Base-by-base conservation (phyloP, 2,329 filamentous ascomycete genomes). In the Trichophaea hybrida region DNA sequence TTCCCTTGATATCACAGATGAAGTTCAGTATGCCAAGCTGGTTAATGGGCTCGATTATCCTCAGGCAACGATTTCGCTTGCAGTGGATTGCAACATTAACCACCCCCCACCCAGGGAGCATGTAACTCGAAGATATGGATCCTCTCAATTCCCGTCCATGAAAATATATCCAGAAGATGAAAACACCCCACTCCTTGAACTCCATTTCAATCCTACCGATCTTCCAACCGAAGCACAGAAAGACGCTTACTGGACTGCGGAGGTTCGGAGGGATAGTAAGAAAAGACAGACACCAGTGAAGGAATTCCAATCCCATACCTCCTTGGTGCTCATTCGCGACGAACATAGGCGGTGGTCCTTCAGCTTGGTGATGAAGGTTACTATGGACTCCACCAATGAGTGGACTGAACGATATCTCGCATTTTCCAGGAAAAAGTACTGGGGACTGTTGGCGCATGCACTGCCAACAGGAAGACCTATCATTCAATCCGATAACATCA, bases 391-490 rank as follows among this genome's bases (percentile, higher is more conserved):
- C 38, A 15, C 38, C 38, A 43, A 43, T 15, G 38, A 43, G n/a
- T 43, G 38, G 38, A 43, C 38, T 10, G n/a, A 43, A 10, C 38
- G 38, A 10, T 43, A 10, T 15, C 38, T 43, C 38, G 38, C 10
- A 43, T 44, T 15, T 40, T 55, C 53, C 48, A 58, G 35, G 12
- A 43, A 32, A 33, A 60, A 7, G 6, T 67, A 58, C 57, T 57
- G 56, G 43, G 34, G n/a, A 24, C 57, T 48, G 37, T 54, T 54
- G 38, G 57, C 49, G 34, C 61, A 44, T n/a, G 43, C 15, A 33
- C 57, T 55, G 40, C 63, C 35, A 24, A 53, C 15, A 44, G 61
- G 43, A 32, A 59, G 33, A 3, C 61, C 61, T 43, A 15, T 10
- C 4, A 15, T 43, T 43, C 38, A 15, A 43, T 10, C 10, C 38